phyloP scores from a whole-genome alignment of 306 rosid species.

The Fragaria vesca region DNA sequence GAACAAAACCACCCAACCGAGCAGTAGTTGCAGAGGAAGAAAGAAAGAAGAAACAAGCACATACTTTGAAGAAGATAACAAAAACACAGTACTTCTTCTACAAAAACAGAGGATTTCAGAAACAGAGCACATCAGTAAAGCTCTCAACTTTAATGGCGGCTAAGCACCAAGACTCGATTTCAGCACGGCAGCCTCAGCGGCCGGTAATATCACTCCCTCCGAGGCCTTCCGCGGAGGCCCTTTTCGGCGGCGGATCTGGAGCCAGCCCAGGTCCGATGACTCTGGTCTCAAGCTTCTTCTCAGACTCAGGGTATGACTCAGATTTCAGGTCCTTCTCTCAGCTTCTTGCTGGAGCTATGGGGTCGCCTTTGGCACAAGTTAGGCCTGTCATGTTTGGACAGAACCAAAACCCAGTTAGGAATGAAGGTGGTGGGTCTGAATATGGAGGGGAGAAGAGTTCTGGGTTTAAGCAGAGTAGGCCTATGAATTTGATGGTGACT shows the following conservation, averaged over 20 bases:
- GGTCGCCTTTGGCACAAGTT: constrained; percentile 67
- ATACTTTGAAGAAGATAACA: neutral
- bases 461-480: constrained; percentile 82
- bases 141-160: constrained; percentile 42
- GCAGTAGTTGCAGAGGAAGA: constrained; percentile 4
- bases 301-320: constrained; percentile 46
- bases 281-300: constrained; percentile 83
- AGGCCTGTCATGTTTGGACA: constrained; percentile 25
- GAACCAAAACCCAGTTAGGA: constrained; percentile 29
- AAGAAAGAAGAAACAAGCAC: neutral
- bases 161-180: constrained; percentile 47
- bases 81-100: neutral
- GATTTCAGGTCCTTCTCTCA: constrained; percentile 82
- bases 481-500: constrained; percentile 74
- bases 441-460: constrained; percentile 38
- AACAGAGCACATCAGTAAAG: neutral
- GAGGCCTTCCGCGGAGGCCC: constrained; percentile 72
- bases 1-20: neutral
- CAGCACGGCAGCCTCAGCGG: constrained; percentile 35
- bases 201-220: constrained; percentile 87
- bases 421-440: constrained; percentile 30
- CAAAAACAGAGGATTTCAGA: neutral
- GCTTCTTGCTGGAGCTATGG: constrained; percentile 97
- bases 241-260: constrained; percentile 62
- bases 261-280: constrained; percentile 98